Evolutionary conservation across 2,329 filamentous ascomycete genomes (phyloP).

Genomic region (Pestalotiopsis sp.): DNA sequence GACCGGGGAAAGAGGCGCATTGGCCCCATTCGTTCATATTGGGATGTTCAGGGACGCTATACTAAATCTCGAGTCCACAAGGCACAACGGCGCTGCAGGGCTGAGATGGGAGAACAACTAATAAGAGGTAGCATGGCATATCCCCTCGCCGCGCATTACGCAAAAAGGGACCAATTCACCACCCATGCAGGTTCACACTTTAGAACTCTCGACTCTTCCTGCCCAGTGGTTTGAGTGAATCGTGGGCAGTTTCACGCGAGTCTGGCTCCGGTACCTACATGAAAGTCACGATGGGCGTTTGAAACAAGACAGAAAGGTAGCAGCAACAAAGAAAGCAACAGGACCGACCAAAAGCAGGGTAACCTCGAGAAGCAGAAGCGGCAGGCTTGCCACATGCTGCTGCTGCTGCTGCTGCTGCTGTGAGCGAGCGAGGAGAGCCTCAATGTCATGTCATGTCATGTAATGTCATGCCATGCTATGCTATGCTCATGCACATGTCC

Average conservation of each 20-base stretch:
- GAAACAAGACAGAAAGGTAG: not conserved
- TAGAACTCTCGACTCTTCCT: not conserved
- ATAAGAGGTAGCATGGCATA: not conserved
- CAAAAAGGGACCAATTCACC: not conserved
- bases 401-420: not conserved
- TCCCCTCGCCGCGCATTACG: not conserved
- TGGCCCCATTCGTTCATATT: not conserved
- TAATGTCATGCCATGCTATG: constrained; percentile 14
- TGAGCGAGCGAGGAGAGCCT: constrained; percentile 10
- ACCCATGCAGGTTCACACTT: not conserved
- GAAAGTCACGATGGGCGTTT: not conserved
- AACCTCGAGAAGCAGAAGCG: not conserved
- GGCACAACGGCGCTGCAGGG: constrained; percentile 20
- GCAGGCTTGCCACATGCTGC: constrained; percentile 6
- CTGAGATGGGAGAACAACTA: constrained; percentile 20
- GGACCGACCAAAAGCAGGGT: not conserved
- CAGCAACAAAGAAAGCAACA: not conserved
- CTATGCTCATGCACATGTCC: constrained; percentile 8
- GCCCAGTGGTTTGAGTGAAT: not conserved
- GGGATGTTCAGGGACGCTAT: not conserved
- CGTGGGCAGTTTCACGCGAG: not conserved
- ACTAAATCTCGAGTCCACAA: not conserved
- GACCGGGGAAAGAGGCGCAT: too few species aligned
- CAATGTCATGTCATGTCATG: constrained; percentile 14
- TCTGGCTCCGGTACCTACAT: not conserved